Conservation (phyloP, 208 protist species). For the Naegleria gruberi region DNA sequence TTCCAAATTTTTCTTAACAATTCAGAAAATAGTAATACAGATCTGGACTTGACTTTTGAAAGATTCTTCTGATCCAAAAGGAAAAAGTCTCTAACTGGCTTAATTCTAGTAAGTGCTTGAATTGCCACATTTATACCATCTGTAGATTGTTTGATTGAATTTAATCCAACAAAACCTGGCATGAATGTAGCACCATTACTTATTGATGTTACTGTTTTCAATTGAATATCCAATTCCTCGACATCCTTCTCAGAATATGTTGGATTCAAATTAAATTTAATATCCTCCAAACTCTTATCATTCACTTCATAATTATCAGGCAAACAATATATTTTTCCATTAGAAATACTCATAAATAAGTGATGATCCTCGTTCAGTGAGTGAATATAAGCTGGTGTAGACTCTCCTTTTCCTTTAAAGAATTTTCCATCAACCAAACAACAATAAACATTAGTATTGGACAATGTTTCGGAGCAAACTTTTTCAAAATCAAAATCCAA, state of each 20-base stretch:
- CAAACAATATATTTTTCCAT: slow-evolving; percentile 70
- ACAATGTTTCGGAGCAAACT: slow-evolving; percentile 62
- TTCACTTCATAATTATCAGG: slow-evolving; percentile 72
- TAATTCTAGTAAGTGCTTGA: slow-evolving; percentile 39
- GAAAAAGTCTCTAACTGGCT: slow-evolving; percentile 52
- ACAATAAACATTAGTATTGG: slow-evolving; percentile 74
- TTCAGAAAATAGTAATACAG: slow-evolving; percentile 41
- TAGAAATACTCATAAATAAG: slow-evolving; percentile 73
- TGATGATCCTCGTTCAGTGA: slow-evolving; percentile 64
- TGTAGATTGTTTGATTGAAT: slow-evolving; percentile 16
- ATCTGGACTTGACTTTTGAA: not conserved
- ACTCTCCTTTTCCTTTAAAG: slow-evolving; percentile 62
- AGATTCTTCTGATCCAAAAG: slow-evolving; percentile 30
- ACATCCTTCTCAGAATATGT: slow-evolving; percentile 32
- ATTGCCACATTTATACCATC: slow-evolving; percentile 45
- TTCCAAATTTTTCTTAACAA: slow-evolving; percentile 64
- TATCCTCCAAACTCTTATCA: slow-evolving; percentile 64
- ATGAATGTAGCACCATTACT: slow-evolving; percentile 33
- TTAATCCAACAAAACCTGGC: slow-evolving; percentile 27
- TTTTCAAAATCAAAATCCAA: slow-evolving; percentile 85
- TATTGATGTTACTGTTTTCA: not conserved
- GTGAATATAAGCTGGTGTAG: slow-evolving; percentile 65
- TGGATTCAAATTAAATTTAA: slow-evolving; percentile 55
- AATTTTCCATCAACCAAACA: slow-evolving; percentile 82
- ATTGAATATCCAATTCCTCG: not conserved